These are phyloP conservation scores for Cercospora sesami DNA, from an alignment of 2,329 filamentous ascomycete species.

Conservation along the genomic window DNA sequence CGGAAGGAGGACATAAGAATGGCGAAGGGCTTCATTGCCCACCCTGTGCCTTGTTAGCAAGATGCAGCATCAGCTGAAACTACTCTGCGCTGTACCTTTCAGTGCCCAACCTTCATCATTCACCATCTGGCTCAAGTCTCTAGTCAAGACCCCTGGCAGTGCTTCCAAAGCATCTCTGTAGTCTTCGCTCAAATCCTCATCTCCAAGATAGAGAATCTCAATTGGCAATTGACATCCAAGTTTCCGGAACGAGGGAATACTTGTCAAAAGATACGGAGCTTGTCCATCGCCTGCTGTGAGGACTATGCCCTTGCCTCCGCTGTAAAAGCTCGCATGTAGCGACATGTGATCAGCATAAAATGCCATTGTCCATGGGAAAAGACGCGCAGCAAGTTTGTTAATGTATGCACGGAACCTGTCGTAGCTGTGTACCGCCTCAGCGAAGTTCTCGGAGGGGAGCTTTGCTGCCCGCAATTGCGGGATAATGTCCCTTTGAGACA, in stretches of 20 bases:
- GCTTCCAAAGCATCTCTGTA: constrained; percentile 46
- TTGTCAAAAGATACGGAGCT: constrained; percentile 47
- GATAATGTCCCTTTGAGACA: constrained; percentile 15
- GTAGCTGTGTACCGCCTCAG: constrained; percentile 41
- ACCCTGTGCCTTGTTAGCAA: constrained; percentile 34
- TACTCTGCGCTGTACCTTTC: constrained; percentile 21
- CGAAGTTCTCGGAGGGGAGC: neutral
- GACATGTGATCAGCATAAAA: constrained; percentile 51
- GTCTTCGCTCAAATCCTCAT: constrained; percentile 47
- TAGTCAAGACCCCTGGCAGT: constrained; percentile 47
- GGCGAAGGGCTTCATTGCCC: constrained; percentile 52
- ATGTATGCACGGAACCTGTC: constrained; percentile 47
- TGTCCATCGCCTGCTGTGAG: constrained; percentile 49
- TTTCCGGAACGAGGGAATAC: constrained; percentile 43
- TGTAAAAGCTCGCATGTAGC: constrained; percentile 36
- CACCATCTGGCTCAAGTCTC: constrained; percentile 49
- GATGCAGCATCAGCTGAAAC: neutral
- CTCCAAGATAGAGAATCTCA: constrained; percentile 47
- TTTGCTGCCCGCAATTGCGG: constrained; percentile 16
- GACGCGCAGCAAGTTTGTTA: constrained; percentile 41
- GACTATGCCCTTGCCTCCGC: constrained; percentile 47
- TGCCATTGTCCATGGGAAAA: constrained; percentile 46
- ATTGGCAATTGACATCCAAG: constrained; percentile 45
- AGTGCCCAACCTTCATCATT: constrained; percentile 48
- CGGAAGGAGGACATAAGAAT: constrained; percentile 51